Base-by-base conservation (phyloP, 116 monocot species). In the Zostera marina region DNA sequence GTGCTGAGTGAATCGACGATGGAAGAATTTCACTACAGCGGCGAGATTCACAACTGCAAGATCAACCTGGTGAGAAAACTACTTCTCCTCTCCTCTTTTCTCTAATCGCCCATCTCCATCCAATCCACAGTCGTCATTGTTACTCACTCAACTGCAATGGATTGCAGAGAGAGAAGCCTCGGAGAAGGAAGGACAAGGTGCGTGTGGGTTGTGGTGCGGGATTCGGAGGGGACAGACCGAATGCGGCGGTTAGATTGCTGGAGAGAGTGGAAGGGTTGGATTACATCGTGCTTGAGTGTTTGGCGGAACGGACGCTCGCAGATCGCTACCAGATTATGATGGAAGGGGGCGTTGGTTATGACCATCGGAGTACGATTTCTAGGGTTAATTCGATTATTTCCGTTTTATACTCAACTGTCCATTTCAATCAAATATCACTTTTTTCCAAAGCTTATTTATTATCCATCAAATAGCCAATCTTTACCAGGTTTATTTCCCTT, bases 251-350 rank as follows among this genome's bases (percentile, higher is more conserved):
- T 11, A 82, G 74, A 45, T 47, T 89, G 26, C 80, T 96, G 16
- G 65, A 75, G 40, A 77, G 72, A 53, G 89, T 85, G 13, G 48
- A 71, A 12, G 65, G 72, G 24, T 60, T 96, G 39, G 80, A 96
- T 60, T 96, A 85, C 61, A 69, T 96, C 12, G 82, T 96, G 23
- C 76, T 96, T 24, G 96, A 96, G 53, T 96, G 96, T 67, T 56
- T 96, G 63, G 96, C 96, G 1, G 96, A 96, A 70, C 68, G 96
- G 41, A 96, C 89, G 9, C 96, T 96, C 3, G 96, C 83, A 6
- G 96, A 85, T 25, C 77, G 82, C 14, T 83, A 80, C 65, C 82
- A 78, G 17, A 41, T 49, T 48, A 81, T 77, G 82, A 26, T 73
- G 21, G 67, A 79, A 10, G 89, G 96, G 9, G 83, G 78, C 15